A percentile compares a stretch with the other conserved stretches of the same genome.
Conservation (phyloP, 2,329 filamentous ascomycete genomes). For the Fusarium siculi region DNA sequence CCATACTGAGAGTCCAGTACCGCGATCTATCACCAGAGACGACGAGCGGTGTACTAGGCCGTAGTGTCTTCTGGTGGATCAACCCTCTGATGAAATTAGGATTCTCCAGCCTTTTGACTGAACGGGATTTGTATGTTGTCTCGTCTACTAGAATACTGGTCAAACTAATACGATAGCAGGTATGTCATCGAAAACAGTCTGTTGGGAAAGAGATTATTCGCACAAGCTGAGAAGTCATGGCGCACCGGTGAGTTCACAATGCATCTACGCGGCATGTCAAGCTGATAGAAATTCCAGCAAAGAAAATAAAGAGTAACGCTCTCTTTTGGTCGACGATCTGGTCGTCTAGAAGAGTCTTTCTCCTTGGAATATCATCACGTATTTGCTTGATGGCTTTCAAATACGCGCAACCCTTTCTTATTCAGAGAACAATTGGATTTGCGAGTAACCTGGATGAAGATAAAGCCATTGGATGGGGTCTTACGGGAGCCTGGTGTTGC, state of each 20-base stretch:
- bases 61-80: slow-evolving; percentile 24
- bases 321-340: slow-evolving; percentile 15
- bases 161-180: background rate
- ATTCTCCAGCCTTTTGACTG: slow-evolving; percentile 2
- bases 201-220: background rate
- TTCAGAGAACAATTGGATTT: slow-evolving; percentile 1
- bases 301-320: slow-evolving; percentile 1
- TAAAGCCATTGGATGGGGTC: slow-evolving; percentile 11
- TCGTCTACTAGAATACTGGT: accelerated
- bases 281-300: background rate
- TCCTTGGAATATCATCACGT: slow-evolving; percentile 1
- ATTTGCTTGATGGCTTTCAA: slow-evolving; percentile 12
- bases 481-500: slow-evolving; percentile 7
- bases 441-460: background rate
- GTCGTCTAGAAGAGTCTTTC: background rate
- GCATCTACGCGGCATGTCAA: accelerated
- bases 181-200: background rate
- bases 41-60: slow-evolving; percentile 12
- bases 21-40: slow-evolving; percentile 11
- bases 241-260: background rate
- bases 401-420: slow-evolving; percentile 16
- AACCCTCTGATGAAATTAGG: slow-evolving; percentile 21
- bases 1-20: slow-evolving; percentile 16
- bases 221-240: background rate
- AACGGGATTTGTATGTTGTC: background rate